Evolutionary conservation across 805 yeast species (phyloP).

Genomic region (Zygoascus tannicola): DNA sequence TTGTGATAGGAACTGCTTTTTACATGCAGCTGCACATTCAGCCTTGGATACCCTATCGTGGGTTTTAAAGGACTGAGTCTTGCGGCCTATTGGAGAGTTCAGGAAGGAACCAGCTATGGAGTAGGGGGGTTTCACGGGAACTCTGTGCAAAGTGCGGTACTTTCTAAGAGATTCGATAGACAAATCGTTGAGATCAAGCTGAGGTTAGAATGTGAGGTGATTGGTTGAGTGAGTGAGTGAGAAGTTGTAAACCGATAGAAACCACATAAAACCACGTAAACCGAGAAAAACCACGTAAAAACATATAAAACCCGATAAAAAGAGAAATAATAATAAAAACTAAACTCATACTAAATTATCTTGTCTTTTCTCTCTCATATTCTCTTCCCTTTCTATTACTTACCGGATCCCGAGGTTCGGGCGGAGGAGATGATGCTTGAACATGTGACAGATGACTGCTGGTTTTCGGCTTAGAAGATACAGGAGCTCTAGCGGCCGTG

Average conservation of each 20-base stretch:
- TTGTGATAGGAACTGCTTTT: slow-evolving; percentile 54
- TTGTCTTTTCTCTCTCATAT: too few relatives aligned
- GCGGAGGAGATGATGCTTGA: background rate
- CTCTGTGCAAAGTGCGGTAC: slow-evolving; percentile 53
- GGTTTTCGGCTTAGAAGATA: background rate
- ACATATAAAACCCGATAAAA: too few relatives aligned
- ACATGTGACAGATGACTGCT: background rate
- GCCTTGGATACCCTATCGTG: slow-evolving; percentile 43
- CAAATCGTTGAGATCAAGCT: slow-evolving; percentile 55
- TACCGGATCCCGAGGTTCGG: slow-evolving; percentile 3
- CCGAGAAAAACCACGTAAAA: too few relatives aligned
- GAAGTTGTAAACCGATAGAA: too few relatives aligned
- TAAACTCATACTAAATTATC: too few relatives aligned
- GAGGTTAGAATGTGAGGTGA: background rate
- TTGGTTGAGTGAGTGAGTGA: background rate
- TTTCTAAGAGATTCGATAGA: slow-evolving; percentile 56
- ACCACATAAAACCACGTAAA: too few relatives aligned
- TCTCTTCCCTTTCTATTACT: too few relatives aligned
- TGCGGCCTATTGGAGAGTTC: slow-evolving; percentile 63
- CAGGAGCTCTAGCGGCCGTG: too few relatives aligned
- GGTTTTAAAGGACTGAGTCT: slow-evolving; percentile 40
- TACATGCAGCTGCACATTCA: slow-evolving; percentile 51
- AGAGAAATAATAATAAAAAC: too few relatives aligned
- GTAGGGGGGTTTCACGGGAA: slow-evolving; percentile 47
- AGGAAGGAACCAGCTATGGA: slow-evolving; percentile 63